Evolutionary conservation across 176 grass and related monocot genomes (phyloP).

Genomic region (Avena sativa): DNA sequence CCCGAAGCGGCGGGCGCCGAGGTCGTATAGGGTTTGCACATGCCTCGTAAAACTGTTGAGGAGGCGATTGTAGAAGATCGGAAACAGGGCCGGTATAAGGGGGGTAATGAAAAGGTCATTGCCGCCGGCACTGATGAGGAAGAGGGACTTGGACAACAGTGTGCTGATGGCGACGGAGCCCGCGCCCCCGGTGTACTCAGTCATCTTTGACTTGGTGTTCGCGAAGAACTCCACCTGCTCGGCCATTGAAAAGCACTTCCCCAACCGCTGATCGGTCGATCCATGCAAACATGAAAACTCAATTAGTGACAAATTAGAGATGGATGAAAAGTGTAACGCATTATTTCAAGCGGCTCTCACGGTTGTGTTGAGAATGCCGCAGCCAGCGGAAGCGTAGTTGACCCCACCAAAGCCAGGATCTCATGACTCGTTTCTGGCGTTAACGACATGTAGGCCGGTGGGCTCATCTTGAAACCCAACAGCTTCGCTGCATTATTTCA

Average conservation of each 20-base stretch:
- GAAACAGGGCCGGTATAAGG: constrained; percentile 6
- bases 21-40: constrained; percentile 28
- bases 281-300: not conserved
- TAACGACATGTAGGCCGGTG: constrained; percentile 59
- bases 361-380: constrained; percentile 67
- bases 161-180: not conserved
- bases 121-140: constrained; percentile 60
- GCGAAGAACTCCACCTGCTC: constrained; percentile 66
- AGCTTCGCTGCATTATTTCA: constrained; percentile 38
- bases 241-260: constrained; percentile 37
- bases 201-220: constrained; percentile 47
- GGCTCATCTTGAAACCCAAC: constrained; percentile 67
- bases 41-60: constrained; percentile 50
- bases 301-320: not conserved
- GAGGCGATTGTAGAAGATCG: constrained; percentile 45
- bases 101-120: constrained; percentile 67
- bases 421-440: constrained; percentile 37
- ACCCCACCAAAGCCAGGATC: constrained; percentile 52
- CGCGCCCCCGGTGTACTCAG: not conserved
- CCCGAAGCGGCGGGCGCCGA: constrained; percentile 54
- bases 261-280: constrained; percentile 34
- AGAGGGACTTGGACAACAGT: constrained; percentile 59
- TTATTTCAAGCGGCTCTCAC: constrained; percentile 31
- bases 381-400: constrained; percentile 66
- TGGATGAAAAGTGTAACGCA: not conserved